Base-by-base conservation (phyloP, 495 filamentous ascomycete species). In the Xylona heveae region DNA sequence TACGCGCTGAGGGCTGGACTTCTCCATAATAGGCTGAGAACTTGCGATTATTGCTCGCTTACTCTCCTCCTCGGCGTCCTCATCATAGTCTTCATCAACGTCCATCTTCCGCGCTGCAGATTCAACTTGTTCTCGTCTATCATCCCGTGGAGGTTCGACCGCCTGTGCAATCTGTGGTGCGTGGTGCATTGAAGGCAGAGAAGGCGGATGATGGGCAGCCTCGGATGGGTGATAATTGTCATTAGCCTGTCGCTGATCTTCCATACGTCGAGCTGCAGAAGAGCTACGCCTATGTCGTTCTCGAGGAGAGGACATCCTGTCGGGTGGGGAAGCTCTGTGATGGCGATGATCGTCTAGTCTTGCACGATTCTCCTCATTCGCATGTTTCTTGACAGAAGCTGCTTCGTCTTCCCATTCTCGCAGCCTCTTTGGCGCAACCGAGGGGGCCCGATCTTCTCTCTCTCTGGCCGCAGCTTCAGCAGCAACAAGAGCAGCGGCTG, bases 71-170 rank as follows among this genome's bases (percentile, higher is more conserved):
- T 75, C 77, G 10, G 54, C 70, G 19, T 79, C 81, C 41, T 90
- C 83, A 50, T 93, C 85, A 42, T 97, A 92, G 38, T 92, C 72
- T 50, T 97, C 85, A 47, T 97, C 88, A 26, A 95, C 76, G 15
- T 95, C 88, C 73, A 97, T 90, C 50, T 92, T 88, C 6, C 88
- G 67, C 21, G 78, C 77, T 4, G 88, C 79, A 8, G 83, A 66
- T 54, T 97, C 88, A 28, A 70, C 66, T 15, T 61, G 51, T n/a
- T 66, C 55, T 29, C 57, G 57, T 14, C 60, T 57, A 41, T 74
- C 70, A n/a, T 61, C 56, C 19, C 60, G 58, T 24, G 47, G 38
- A 30, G 64, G 62, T 43, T 76, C 70, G 19, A 56, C 58, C 34
- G 57, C 47, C 10, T 61, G 50, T 10, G 58, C 41, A 5, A 58